Conservation (phyloP, 495 filamentous ascomycete species). For the Sphaerosporella brunnea region DNA sequence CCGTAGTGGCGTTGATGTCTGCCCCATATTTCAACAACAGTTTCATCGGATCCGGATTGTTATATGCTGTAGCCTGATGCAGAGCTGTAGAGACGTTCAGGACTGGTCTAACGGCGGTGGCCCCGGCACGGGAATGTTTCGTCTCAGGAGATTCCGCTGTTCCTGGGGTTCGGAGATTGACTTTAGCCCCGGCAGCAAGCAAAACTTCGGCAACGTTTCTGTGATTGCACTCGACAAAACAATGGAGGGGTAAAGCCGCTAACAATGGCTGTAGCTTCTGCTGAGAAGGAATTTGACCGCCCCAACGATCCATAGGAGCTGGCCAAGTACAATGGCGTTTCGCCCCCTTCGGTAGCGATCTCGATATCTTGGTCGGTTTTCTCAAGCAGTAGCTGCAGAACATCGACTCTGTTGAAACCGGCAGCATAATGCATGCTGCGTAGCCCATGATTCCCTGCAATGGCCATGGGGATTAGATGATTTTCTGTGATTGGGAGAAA, state of each 20-base stretch:
- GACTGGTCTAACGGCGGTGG: too few species aligned
- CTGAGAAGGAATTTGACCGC: neutral
- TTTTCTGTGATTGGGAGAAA: too few species aligned
- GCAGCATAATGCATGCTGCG: neutral
- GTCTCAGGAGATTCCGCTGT: too few species aligned
- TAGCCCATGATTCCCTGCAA: neutral
- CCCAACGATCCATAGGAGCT: neutral
- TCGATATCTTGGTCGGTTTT: neutral
- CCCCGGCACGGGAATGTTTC: too few species aligned
- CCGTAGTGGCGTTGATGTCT: neutral
- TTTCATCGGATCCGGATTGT: neutral
- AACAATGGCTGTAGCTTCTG: too few species aligned
- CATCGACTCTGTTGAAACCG: neutral
- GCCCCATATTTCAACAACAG: neutral
- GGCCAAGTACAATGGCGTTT: neutral
- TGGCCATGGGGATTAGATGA: too few species aligned
- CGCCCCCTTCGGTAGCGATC: neutral
- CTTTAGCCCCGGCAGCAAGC: neutral
- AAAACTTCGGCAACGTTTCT: neutral
- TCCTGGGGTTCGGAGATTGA: neutral
- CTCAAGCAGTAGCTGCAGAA: neutral
- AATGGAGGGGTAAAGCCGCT: neutral
- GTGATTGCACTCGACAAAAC: neutral
- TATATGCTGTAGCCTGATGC: neutral
- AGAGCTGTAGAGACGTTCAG: neutral